Evolutionary conservation across 371 early-diverging fungal genomes (phyloP).

Genomic region (Saksenaea oblongispora): DNA sequence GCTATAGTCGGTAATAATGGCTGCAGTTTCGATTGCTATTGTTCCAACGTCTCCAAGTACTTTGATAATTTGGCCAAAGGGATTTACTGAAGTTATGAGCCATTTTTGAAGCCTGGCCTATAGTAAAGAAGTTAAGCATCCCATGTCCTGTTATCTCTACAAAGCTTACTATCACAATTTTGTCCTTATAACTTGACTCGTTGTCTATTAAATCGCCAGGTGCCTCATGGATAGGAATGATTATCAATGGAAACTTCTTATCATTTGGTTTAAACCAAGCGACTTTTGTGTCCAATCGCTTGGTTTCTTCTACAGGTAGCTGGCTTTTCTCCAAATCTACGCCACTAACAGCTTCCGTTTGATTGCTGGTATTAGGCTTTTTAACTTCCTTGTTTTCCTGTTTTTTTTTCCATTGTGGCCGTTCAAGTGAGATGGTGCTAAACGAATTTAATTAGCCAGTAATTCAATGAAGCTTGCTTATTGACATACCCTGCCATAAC

Average conservation of each 20-base stretch:
- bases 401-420: not conserved
- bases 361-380: not conserved
- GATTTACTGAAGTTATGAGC: slow-evolving; percentile 50
- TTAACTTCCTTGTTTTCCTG: not conserved
- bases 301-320: not conserved
- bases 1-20: slow-evolving; percentile 50
- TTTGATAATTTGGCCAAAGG: slow-evolving; percentile 47
- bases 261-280: slow-evolving; percentile 73
- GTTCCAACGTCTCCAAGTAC: slow-evolving; percentile 58
- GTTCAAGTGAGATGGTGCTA: slow-evolving; percentile 11
- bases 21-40: slow-evolving; percentile 55
- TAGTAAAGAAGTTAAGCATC: not conserved
- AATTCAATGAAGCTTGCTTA: not conserved
- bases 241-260: slow-evolving; percentile 60
- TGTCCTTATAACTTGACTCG: slow-evolving; percentile 19
- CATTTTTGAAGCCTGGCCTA: slow-evolving; percentile 45
- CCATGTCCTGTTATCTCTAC: not conserved
- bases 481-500: slow-evolving; percentile 20
- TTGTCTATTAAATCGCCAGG: slow-evolving; percentile 33
- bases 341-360: slow-evolving; percentile 9
- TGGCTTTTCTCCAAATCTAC: slow-evolving; percentile 17
- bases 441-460: not conserved
- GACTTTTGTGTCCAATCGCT: slow-evolving; percentile 3
- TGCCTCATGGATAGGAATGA: slow-evolving; percentile 49
- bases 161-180: slow-evolving; percentile 18